Evolutionary conservation across 192 early-diverging fungal species (phyloP).

Genomic region (Allomyces arbusculus): DNA sequence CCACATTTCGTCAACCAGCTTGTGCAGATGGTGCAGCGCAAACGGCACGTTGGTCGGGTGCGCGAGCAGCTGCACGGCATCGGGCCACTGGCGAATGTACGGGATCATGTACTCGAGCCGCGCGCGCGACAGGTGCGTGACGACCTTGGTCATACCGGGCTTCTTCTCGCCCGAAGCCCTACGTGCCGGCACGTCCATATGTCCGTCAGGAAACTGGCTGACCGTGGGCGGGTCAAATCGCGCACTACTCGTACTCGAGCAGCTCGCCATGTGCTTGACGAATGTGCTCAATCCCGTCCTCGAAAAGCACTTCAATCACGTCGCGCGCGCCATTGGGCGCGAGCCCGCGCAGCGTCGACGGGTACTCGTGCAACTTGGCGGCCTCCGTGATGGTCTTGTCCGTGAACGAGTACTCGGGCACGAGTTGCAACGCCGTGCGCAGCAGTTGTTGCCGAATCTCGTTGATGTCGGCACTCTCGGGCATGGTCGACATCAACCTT

Average conservation of each 20-base stretch:
- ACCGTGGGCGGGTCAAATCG: not conserved
- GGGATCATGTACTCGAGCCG: constrained; percentile 1
- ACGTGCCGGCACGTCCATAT: constrained; percentile 8
- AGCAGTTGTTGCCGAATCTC: constrained; percentile 18
- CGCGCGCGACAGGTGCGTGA: not conserved
- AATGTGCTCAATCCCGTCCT: constrained; percentile 34
- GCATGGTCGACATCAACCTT: no score
- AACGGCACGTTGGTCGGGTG: constrained; percentile 53
- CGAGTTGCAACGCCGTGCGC: constrained; percentile 38
- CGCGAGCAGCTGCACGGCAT: constrained; percentile 53
- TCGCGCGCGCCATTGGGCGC: constrained; percentile 40
- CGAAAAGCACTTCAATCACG: constrained; percentile 55
- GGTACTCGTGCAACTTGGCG: constrained; percentile 43
- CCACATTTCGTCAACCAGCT: constrained; percentile 71
- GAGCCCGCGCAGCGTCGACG: constrained; percentile 47
- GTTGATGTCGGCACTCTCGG: not conserved
- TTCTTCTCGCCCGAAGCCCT: constrained; percentile 24
- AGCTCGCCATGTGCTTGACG: constrained; percentile 38
- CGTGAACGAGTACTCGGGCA: constrained; percentile 57
- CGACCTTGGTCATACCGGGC: not conserved
- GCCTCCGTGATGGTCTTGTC: constrained; percentile 37
- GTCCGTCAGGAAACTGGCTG: constrained; percentile 4
- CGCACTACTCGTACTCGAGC: not conserved
- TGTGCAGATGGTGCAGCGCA: constrained; percentile 42
- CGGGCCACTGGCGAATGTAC: not conserved